Evolutionary conservation across 2,329 filamentous ascomycete genomes (phyloP).

Genomic region (Paraphoma sp.): DNA sequence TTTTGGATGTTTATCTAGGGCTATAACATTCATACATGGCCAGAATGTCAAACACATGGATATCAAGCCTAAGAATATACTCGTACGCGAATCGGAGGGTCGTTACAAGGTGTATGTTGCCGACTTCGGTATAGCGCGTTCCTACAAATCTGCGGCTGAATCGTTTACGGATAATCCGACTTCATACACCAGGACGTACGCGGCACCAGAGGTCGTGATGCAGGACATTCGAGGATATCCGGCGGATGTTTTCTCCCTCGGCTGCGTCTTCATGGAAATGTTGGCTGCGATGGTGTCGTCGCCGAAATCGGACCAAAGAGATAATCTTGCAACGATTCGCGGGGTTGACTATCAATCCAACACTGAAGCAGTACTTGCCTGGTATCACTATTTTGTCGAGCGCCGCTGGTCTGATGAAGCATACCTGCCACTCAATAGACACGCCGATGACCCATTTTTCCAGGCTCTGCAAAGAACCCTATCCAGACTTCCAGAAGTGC

Average conservation of each 20-base stretch:
- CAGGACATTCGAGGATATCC: conserved; percentile 16
- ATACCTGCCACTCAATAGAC: background rate
- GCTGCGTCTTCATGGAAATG: conserved; percentile 34
- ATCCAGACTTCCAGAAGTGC: background rate
- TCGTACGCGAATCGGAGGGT: conserved; percentile 14
- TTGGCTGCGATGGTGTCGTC: conserved; percentile 1
- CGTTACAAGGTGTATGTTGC: conserved; percentile 25
- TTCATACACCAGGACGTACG: conserved; percentile 25
- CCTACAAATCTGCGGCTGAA: conserved; percentile 16
- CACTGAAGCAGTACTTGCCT: background rate
- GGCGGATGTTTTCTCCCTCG: conserved; percentile 32
- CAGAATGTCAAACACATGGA: conserved; percentile 31
- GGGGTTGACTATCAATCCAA: background rate
- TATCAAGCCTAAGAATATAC: conserved; percentile 33
- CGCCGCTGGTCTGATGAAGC: background rate
- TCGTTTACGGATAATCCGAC: conserved; percentile 10
- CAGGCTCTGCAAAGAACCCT: background rate
- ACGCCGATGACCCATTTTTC: background rate
- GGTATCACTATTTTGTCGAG: background rate
- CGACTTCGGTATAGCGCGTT: conserved; percentile 31
- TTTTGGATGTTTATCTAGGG: conserved; percentile 18
- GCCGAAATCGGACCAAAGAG: background rate
- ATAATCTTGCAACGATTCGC: background rate
- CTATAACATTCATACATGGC: conserved; percentile 20
- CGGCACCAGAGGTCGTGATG: conserved; percentile 30